A percentile compares a stretch with the other conserved stretches of the same genome.
Evolutionary conservation across 345 rosid species (phyloP).

Genomic region (Hevea brasiliensis): DNA sequence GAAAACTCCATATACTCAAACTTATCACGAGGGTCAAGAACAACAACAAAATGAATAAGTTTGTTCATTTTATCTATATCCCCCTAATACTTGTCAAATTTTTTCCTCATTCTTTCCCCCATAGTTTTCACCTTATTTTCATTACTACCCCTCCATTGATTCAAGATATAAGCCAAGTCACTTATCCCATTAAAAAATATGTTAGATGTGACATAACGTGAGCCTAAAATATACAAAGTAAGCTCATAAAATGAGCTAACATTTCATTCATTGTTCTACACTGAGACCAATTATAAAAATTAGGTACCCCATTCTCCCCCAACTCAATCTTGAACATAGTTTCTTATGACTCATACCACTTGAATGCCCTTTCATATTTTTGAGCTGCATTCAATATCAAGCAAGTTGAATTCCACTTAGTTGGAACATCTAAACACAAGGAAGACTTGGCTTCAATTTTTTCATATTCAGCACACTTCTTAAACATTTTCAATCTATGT

Average conservation of each 20-base stretch:
- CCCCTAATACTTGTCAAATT: too few species aligned
- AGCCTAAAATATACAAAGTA: not conserved
- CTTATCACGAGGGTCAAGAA: too few species aligned
- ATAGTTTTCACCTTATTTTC: not conserved
- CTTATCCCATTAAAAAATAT: too few species aligned
- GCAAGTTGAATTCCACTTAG: too few species aligned
- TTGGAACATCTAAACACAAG: too few species aligned
- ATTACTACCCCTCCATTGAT: not conserved
- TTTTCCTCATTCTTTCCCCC: too few species aligned
- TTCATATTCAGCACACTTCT: too few species aligned
- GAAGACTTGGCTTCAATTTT: too few species aligned
- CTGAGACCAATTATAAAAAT: too few species aligned
- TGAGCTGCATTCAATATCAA: not conserved
- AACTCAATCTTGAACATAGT: not conserved
- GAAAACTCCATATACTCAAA: not conserved
- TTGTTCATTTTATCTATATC: too few species aligned
- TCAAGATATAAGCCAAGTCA: not conserved
- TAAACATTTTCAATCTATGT: too few species aligned
- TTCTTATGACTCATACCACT: not conserved
- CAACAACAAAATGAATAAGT: too few species aligned
- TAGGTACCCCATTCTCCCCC: not conserved
- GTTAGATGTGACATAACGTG: not conserved
- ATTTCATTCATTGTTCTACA: not conserved
- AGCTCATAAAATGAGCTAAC: not conserved
- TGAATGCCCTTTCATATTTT: not conserved